Base-by-base conservation (phyloP, 2,329 filamentous ascomycete genomes). In the Fusarium coffeatum region DNA sequence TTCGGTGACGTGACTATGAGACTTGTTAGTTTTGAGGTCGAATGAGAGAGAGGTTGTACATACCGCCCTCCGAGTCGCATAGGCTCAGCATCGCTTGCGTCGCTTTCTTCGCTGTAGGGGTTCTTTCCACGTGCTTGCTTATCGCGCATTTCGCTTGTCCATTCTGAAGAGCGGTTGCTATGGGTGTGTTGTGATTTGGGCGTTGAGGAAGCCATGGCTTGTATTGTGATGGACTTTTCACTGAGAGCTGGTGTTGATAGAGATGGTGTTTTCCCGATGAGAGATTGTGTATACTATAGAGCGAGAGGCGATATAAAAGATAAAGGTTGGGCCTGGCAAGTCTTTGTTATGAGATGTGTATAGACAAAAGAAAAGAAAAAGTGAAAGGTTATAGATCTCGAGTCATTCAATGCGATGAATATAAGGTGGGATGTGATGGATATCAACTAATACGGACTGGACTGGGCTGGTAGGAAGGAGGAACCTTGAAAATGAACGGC, bases 101-200 rank as follows among this genome's bases (percentile, higher is more conserved):
- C 70, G 59, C 53, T 62, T 18, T 62, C 64, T n/a, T 71, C 76
- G 59, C 49, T 60, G 72, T 87, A 87, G 1, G 86, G 85, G 65
- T 89, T 83, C 72, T 88, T 88, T 54, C 87, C 87, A 42, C 88
- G 82, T 7, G 88, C 86, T 76, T 90, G 88, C 8, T 82, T 83
- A 75, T 89, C 87, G 72, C 86, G 85, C 85, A 87, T 87, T 62
- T 81, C 77, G 22, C 80, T 69, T 1, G 85, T 86, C 76, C 87
- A 85, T 54, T 71, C 68, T 59, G 69, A 50, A 55, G 59, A 54
- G 56, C 30, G 80, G 37, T 40, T 40, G 42, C 28, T 32, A 50
- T 66, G 37, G 42, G 58, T 88, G 90, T 76, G 56, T 42, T 72
- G 59, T 49, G 51, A 40, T 28, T 61, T 58, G 20, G 50, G 53